Base-by-base conservation (phyloP, 2,329 filamentous ascomycete genomes). In the Penicillium sp. region DNA sequence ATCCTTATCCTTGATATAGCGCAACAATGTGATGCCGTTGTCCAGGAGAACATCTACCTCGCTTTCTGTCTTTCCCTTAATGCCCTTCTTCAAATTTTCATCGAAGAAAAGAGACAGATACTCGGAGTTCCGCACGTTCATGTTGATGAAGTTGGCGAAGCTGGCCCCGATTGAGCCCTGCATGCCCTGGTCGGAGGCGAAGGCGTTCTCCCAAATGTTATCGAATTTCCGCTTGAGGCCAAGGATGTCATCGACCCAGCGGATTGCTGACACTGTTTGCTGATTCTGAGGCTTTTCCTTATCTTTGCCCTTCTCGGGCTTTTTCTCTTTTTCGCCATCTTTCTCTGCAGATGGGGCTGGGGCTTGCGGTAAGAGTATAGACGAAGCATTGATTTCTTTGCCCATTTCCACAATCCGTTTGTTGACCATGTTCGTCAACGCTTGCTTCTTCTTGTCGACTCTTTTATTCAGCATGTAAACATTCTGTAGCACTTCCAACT, bases 71-170 rank as follows among this genome's bases (percentile, higher is more conserved):
- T 95, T 96, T 60, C 92, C 92, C 70, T 92, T 92, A 72, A 96
- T 89, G 4, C 92, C 92, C 65, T 93, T 89, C 77, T 96, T 96
- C 67, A 99, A 84, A 68, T 92, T 96, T 67, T 97, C 93, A 66
- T 99, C 94, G 56, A 99, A 96, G 75, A 96, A 99, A 0, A 99
- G 82, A 0, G 94, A 99, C 6, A 97, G 88, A 69, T 91, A 96
- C 70, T 99, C 94, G 1, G 93, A 90, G 65, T 89, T 89, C 60
- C 92, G 86, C 14, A 79, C 74, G 69, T 96, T 97, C n/a, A 86
- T 76, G 71, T 97, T 97, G 80, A 99, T 96, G 66, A 97, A 96
- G 16, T 95, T 89, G 1, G 89, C 83, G 66, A 97, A 96, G 69
- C 92, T 96, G 68, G 88, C 88, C 2, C 90, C 92, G 26, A 97